phyloP scores from a whole-genome alignment of 1,284 basidiomycete genomes.

The Pisolithus thermaeus region DNA sequence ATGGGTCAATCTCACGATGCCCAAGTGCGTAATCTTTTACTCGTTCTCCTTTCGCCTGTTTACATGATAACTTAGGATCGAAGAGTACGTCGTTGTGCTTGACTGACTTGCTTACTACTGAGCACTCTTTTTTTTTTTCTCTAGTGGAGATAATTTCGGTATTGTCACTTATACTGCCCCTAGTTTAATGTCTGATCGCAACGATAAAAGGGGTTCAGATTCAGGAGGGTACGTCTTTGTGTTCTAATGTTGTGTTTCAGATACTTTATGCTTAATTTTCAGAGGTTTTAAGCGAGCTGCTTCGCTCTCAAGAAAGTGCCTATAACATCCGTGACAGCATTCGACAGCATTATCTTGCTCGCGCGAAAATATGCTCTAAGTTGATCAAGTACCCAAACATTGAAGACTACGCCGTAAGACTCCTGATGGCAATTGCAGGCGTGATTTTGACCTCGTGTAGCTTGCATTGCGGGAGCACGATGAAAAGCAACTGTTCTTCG shows the following conservation, averaged over 20 bases:
- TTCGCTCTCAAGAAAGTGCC: constrained; percentile 71
- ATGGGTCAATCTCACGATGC: constrained; percentile 51
- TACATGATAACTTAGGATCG: constrained; percentile 45
- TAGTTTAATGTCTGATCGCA: neutral
- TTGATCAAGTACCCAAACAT: constrained; percentile 71
- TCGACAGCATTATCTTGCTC: constrained; percentile 52
- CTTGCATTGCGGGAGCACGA: constrained; percentile 69
- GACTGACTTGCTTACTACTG: constrained; percentile 3
- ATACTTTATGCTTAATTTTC: constrained; percentile 6
- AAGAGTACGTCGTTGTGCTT: constrained; percentile 48
- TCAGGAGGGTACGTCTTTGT: constrained; percentile 56
- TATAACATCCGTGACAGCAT: constrained; percentile 63
- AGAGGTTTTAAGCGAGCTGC: constrained; percentile 73
- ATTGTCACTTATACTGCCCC: constrained; percentile 9
- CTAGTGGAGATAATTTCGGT: constrained; percentile 74
- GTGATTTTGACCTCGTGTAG: constrained; percentile 30
- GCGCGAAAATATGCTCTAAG: constrained; percentile 74
- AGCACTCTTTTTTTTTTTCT: neutral
- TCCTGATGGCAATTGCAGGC: neutral
- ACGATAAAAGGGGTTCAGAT: constrained; percentile 57
- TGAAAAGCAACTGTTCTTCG: constrained; percentile 63
- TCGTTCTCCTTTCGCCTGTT: constrained; percentile 3
- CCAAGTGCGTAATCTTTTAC: constrained; percentile 46
- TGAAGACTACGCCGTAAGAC: constrained; percentile 62
- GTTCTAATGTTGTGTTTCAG: neutral